A percentile compares a stretch with the other conserved stretches of the same genome.
These are phyloP conservation scores for Sphaceloma murrayae DNA, from an alignment of 2,329 filamentous ascomycete species.

Conservation along the genomic window DNA sequence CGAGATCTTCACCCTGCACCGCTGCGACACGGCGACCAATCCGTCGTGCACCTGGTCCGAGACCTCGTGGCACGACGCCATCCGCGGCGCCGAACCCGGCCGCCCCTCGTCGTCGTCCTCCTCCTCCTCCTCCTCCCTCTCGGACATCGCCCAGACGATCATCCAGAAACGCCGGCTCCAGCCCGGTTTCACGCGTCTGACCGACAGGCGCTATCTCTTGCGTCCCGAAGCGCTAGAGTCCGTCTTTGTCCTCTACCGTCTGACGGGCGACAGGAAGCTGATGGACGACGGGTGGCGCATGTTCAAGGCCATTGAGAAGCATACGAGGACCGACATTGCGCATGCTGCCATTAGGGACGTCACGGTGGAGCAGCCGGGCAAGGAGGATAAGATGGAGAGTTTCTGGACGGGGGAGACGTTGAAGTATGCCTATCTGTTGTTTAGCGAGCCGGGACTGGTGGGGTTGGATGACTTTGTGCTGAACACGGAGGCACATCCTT, in stretches of 20 bases:
- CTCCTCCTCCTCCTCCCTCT: constrained; percentile 12
- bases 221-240: constrained; percentile 73
- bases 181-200: constrained; percentile 47
- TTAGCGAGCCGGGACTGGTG: constrained; percentile 48
- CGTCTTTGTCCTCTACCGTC: constrained; percentile 66
- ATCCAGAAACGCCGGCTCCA: constrained; percentile 40
- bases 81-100: constrained; percentile 30
- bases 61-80: constrained; percentile 33
- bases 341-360: constrained; percentile 60
- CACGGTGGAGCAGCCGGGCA: constrained; percentile 33
- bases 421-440: constrained; percentile 58
- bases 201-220: constrained; percentile 53
- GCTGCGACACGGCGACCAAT: constrained; percentile 32
- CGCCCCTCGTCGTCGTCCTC: constrained; percentile 21
- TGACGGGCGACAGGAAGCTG: constrained; percentile 58
- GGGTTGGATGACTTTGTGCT: constrained; percentile 43
- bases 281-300: constrained; percentile 64
- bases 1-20: constrained; percentile 45
- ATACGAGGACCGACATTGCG: constrained; percentile 53
- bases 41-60: constrained; percentile 37
- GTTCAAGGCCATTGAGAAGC: constrained; percentile 54
- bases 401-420: constrained; percentile 57
- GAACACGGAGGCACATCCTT: constrained; percentile 17
- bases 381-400: constrained; percentile 59
- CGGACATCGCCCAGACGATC: constrained; percentile 23